Base-by-base conservation (phyloP, 306 rosid species). In the Herpetospermum pedunculosum region DNA sequence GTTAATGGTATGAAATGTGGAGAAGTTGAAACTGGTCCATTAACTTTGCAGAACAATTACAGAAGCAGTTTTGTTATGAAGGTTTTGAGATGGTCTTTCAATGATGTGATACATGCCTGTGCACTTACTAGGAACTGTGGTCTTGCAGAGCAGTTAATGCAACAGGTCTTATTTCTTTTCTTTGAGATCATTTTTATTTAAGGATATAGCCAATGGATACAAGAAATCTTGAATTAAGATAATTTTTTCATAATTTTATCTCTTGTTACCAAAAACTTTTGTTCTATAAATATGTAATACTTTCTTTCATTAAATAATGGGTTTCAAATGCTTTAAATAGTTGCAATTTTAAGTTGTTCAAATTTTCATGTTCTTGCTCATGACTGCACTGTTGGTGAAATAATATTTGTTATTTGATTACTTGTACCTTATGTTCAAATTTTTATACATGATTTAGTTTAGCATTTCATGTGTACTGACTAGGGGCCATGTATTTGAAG, bases 51-150 rank as follows among this genome's bases (percentile, higher is more conserved):
- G 29, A 74, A 75, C 83, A 74, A 46, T 23, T 53, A 63, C 77
- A 70, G 19, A 8, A 80, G 50, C 69, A 38, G 37, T 10, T 78
- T 49, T 54, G 75, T 57, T 72, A 71, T 21, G 86, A 77, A 77
- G 86, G 38, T 80, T 72, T 81, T 92, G 80, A 84, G 81, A 73
- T 58, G 83, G 84, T 88, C 96, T 63, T 92, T 87, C 79, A 78
- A 38, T 84, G 86, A 90, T 74, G 82, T 90, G 77, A 81, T 92
- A 57, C 81, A 76, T 14, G 88, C 86, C 46, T 90, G 92, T 80
- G 88, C 86, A 32, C 60, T 64, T 19, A 25, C 26, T 48, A 79
- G 75, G 64, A 81, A 90, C 70, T 60, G 72, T 82, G 79, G 46
- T 47, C 91, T 88, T 74, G 96, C 90, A 57, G 77, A 83, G 85